These are phyloP conservation scores for Cladosporium velox DNA, from an alignment of 2,329 filamentous ascomycete species.

Conservation along the genomic window DNA sequence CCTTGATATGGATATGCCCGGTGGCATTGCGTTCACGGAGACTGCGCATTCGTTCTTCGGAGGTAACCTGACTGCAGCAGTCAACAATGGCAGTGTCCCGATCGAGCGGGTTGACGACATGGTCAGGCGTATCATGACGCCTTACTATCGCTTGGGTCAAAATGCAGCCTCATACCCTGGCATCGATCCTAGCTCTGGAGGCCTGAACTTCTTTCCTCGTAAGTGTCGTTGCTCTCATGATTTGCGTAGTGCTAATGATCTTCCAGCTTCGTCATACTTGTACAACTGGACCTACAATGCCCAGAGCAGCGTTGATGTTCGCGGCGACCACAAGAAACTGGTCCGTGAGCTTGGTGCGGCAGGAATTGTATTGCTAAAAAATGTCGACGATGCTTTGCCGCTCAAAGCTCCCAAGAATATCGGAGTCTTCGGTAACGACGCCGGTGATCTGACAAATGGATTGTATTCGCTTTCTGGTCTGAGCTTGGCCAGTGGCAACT, in stretches of 20 bases:
- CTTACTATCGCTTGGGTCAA: constrained; percentile 61
- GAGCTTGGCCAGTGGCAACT: constrained; percentile 29
- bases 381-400: constrained; percentile 52
- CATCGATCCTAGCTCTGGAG: constrained; percentile 38
- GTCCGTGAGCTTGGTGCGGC: constrained; percentile 46
- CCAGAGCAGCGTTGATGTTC: constrained; percentile 39
- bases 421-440: constrained; percentile 44
- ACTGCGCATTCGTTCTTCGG: constrained; percentile 30
- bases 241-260: neutral
- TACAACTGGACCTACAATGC: constrained; percentile 39
- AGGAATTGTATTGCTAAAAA: constrained; percentile 51
- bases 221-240: neutral
- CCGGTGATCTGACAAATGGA: constrained; percentile 52
- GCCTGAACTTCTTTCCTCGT: constrained; percentile 24
- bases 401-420: constrained; percentile 49
- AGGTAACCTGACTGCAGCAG: constrained; percentile 48
- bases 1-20: constrained; percentile 66
- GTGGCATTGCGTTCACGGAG: constrained; percentile 23
- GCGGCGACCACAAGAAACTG: constrained; percentile 37
- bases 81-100: constrained; percentile 57
- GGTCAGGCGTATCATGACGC: constrained; percentile 51
- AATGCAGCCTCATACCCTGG: constrained; percentile 43
- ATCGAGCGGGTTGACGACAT: constrained; percentile 61
- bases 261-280: constrained; percentile 23
- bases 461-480: constrained; percentile 11